Base-by-base conservation (phyloP, 1,139 yeast species). In the Lodderomyces margitis region DNA sequence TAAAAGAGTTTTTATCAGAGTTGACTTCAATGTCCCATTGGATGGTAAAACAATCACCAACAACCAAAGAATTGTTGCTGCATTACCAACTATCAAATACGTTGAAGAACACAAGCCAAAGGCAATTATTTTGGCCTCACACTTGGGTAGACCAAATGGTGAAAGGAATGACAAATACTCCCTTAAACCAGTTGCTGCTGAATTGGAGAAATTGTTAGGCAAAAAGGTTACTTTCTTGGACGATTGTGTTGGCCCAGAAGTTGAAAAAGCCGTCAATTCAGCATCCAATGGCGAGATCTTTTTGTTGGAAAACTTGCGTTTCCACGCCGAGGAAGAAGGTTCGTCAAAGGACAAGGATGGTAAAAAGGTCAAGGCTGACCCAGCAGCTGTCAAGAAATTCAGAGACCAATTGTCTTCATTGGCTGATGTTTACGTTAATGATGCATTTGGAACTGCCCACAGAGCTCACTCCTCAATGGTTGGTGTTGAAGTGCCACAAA, bases 401-500 rank as follows among this genome's bases (percentile, higher is more conserved):
- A 87, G 98, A 80, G 61, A 77, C 58, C 82, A 85, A 62, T 81
- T 91, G 73, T 86, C 96, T 58, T 70, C 86, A 46, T 78, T 91
- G 61, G 97, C 96, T 54, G 98, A 91, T 60, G 95, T 91, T 53
- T 91, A 91, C 75, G 82, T 91, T 66, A 91, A 91, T 70, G 98
- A 91, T 67, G 98, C 98, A 46, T 91, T 91, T 61, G 98, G 98
- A 64, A 92, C 98, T 52, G 96, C 97, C 43, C 98, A 91, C 83
- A 87, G 98, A 78, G 98, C 98, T 50, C 98, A 91, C 77, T 88
- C 97, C 41, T 91, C 98, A 38, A 89, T 92, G 88, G 98, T 92
- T 61, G 98, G 98, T 59, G 75, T 91, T 55, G 88, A 91, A 58
- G 79, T 88, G 57, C 91, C 92, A 48, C 88, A 87, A 74, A 86